Evolutionary conservation across 371 early-diverging fungal genomes (phyloP), one percentile per base, ranked within the genome.

Genomic region (Mortierella sp.): DNA sequence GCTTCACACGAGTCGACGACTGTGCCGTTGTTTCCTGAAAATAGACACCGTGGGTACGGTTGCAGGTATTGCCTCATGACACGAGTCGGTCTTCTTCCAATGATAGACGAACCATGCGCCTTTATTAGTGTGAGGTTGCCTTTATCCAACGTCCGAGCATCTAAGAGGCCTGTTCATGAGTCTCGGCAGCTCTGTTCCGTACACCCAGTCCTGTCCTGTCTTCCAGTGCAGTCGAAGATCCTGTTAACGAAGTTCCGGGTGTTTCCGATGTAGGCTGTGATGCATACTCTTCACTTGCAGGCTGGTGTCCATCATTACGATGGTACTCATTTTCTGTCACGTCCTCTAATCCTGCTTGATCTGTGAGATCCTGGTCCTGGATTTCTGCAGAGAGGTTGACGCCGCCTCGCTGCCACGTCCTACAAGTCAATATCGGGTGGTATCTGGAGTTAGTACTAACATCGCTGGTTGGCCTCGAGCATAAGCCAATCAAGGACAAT

Each of bases 331-430:
- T 21, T 2, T 8, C 29, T 27, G 24, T 17, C 28, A 17, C 9
- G 10, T n/a, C 29, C 14, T 10, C 50, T 29, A 24, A 19, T 16
- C 41, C 47, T 25, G 50, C 51, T 27, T 24, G 50, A 3, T 51
- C 67, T 24, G 39, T 39, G 37, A 37, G 17, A 2, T 21, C 14
- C 10, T 67, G 63, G 4, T 73, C 74, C 24, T 24, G 59, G 31
- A 73, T 57, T 17, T 73, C 74, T 7, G 55, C 74, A 13, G 63
- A 28, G 28, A 73, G 62, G 39, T 73, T 58, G 39, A 55, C 51
- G 16, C 29, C 50, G 16, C 61, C 61, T 31, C 67, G 54, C 21
- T 46, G 58, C 13, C 74, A 63, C 13, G 52, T 66, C 49, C 66
- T 61, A 57, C 2, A 49, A 16, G 34, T n/a, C n/a, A n/a, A 21